A percentile compares a stretch with the other conserved stretches of the same genome.
Conservation (phyloP, 2,329 filamentous ascomycete genomes). For the Zymoseptoria ardabiliae region DNA sequence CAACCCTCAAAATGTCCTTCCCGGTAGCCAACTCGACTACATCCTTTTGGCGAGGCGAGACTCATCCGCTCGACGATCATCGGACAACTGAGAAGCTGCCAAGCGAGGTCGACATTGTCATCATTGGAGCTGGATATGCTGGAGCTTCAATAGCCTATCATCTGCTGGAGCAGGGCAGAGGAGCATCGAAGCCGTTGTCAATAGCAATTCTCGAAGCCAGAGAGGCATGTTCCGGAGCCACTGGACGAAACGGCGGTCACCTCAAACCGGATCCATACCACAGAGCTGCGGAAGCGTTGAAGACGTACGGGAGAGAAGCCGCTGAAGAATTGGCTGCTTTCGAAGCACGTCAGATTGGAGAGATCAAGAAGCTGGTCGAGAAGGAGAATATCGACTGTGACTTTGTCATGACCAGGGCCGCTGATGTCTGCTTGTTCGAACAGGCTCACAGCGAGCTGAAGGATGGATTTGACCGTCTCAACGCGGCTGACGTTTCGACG, state of each 20-base stretch:
- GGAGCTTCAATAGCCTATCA: constrained; percentile 22
- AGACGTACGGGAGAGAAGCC: constrained; percentile 23
- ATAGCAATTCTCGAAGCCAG: constrained; percentile 24
- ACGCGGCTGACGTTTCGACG: constrained; percentile 21
- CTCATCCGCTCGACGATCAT: constrained; percentile 45
- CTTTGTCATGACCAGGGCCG: constrained; percentile 35
- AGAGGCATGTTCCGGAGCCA: constrained; percentile 23
- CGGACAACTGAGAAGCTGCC: constrained; percentile 53
- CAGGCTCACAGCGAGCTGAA: constrained; percentile 21
- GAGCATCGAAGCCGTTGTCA: constrained; percentile 1
- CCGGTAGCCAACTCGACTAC: constrained; percentile 17
- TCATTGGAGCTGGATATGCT: constrained; percentile 23
- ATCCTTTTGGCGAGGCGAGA: constrained; percentile 40
- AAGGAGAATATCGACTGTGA: constrained; percentile 39
- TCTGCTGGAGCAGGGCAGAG: constrained; percentile 13
- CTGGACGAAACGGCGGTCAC: constrained; percentile 28
- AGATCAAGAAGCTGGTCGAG: constrained; percentile 33
- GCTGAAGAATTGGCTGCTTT: constrained; percentile 29
- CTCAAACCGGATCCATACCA: constrained; percentile 32
- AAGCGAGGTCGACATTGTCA: constrained; percentile 18
- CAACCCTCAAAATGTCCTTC: constrained; percentile 7
- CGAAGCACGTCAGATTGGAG: constrained; percentile 26
- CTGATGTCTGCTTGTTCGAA: constrained; percentile 34
- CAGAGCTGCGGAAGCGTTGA: constrained; percentile 19
- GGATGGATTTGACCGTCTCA: constrained; percentile 27